Base-by-base conservation (phyloP, 176 grass and related monocot species). In the Raddia distichophylla region DNA sequence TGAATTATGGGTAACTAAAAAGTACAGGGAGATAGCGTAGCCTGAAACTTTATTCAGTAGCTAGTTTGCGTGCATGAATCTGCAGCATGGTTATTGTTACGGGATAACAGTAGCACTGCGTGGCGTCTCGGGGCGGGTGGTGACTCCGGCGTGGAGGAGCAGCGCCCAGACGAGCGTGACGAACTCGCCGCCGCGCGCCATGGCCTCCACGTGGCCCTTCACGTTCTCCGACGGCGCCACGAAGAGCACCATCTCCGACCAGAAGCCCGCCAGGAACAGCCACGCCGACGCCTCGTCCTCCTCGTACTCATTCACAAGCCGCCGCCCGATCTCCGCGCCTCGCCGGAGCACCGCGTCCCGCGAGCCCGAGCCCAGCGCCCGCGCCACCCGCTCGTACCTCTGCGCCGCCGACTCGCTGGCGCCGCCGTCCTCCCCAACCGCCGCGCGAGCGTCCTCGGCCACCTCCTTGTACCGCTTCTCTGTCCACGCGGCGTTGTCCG, bases 121-220 rank as follows among this genome's bases (percentile, higher is more conserved):
- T 35, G 17, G 5, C 16, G 63, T 35, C 0, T 18, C 60, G 0
- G 62, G 82, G 46, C 87, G 62, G 22, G 44, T 51, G 0, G 64
- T 74, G 71, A 85, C 2, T 54, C 87, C 82, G 43, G 70, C 87
- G 54, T 89, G 87, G 5, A 85, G 15, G 16, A 89, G 87, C n/a
- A 85, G 37, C 11, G 63, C 76, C 87, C 82, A 89, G 2, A 89
- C 6, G 20, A 84, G 61, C 63, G 76, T 80, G n/a, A 89, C n/a
- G 69, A 89, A 84, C 87, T 84, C 87, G 0, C 76, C 87, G 19
- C 87, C 87, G 7, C 77, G 76, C 5, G 20, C 76, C 81, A 85
- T 73, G 17, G 76, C 87, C 54, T 69, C 11, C 3, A 80, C 69
- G 8, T 89, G 87, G 8, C 70, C 77, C 52, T 81, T 85, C 35